Evolutionary conservation across 2,329 filamentous ascomycete species (phyloP).

Genomic region (Simplicillium aogashimaense): DNA sequence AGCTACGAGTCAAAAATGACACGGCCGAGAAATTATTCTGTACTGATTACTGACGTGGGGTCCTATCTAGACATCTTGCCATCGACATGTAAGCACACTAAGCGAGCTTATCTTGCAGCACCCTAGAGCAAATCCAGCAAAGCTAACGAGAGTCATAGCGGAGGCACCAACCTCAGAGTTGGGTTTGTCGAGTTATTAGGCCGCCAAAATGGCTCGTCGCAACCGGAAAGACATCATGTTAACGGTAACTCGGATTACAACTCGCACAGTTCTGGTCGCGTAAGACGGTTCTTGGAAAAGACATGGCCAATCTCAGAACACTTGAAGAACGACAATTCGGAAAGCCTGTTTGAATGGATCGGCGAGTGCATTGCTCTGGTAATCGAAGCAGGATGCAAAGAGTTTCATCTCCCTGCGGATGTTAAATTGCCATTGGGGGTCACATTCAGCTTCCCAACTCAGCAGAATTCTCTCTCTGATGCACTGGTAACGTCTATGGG

Average conservation of each 20-base stretch:
- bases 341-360: slow-evolving; percentile 74
- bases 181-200: slow-evolving; percentile 54
- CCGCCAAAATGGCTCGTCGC: slow-evolving; percentile 12
- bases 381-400: slow-evolving; percentile 45
- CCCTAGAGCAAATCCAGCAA: slow-evolving; percentile 6
- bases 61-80: slow-evolving; percentile 39
- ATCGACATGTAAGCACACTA: slow-evolving; percentile 51
- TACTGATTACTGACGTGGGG: too few species aligned
- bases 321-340: slow-evolving; percentile 63
- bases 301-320: slow-evolving; percentile 67
- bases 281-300: slow-evolving; percentile 54
- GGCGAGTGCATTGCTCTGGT: slow-evolving; percentile 67
- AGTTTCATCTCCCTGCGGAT: slow-evolving; percentile 28
- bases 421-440: slow-evolving; percentile 53
- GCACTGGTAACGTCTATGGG: slow-evolving; percentile 60
- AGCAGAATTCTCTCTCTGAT: slow-evolving; percentile 50
- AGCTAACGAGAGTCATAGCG: slow-evolving; percentile 31
- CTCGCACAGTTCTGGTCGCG: slow-evolving; percentile 19
- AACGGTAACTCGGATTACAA: slow-evolving; percentile 9
- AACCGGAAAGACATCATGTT: neutral
- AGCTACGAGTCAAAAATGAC: neutral
- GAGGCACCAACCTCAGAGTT: slow-evolving; percentile 59
- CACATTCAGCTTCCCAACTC: slow-evolving; percentile 63
- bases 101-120: too few species aligned
- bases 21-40: too few species aligned